phyloP scores from a whole-genome alignment of 805 yeast genomes.

The Huiozyma naganishii region DNA sequence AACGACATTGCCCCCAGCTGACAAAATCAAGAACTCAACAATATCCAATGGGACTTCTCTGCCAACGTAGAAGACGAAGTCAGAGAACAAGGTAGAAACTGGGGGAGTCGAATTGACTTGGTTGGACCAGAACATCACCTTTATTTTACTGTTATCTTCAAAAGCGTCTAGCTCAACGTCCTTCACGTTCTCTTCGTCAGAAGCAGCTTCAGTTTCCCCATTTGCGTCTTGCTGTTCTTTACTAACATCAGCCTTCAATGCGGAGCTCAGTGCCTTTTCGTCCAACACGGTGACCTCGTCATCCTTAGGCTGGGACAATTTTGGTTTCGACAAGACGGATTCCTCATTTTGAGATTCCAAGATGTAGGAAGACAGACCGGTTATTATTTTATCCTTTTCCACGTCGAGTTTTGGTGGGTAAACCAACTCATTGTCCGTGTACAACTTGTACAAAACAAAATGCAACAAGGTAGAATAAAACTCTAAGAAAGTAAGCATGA shows the following conservation, averaged over 20 bases:
- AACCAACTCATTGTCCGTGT: constrained; percentile 72
- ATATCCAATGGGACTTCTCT: constrained; percentile 93
- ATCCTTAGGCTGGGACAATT: constrained; percentile 2
- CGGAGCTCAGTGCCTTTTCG: constrained; percentile 44
- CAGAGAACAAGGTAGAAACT: constrained; percentile 55
- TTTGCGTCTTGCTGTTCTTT: constrained; percentile 26
- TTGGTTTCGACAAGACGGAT: constrained; percentile 18
- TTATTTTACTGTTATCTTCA: constrained; percentile 49
- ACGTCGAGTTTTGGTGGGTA: constrained; percentile 84
- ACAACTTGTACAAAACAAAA: constrained; percentile 76
- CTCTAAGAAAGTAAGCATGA: constrained; percentile 94
- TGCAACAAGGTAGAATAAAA: constrained; percentile 88
- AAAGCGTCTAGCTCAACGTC: constrained; percentile 59
- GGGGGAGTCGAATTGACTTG: constrained; percentile 47
- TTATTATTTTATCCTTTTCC: constrained; percentile 68
- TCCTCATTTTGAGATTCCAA: constrained; percentile 40
- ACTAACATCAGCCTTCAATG: constrained; percentile 33
- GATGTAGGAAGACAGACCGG: constrained; percentile 79
- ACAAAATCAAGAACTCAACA: constrained; percentile 73
- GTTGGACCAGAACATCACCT: constrained; percentile 68
- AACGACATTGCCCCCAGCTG: constrained; percentile 77
- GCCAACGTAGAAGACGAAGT: constrained; percentile 76
- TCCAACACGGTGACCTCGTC: constrained; percentile 26
- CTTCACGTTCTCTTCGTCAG: constrained; percentile 24
- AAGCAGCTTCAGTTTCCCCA: constrained; percentile 26